These are phyloP conservation scores for Arctostaphylos glauca DNA, from an alignment of 148 eudicot species.

Conservation along the genomic window DNA sequence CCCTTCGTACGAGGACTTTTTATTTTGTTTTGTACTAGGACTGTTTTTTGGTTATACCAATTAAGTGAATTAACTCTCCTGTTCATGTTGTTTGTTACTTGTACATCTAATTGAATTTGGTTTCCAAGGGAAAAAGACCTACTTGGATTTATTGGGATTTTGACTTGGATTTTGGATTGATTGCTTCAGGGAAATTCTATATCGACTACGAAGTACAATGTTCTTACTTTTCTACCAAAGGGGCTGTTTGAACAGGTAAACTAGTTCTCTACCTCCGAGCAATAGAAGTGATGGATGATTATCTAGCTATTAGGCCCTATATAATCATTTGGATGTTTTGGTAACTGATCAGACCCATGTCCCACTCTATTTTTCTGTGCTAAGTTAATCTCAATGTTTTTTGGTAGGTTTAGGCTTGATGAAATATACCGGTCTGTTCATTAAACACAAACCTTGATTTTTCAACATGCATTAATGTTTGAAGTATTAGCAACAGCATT, in stretches of 20 bases:
- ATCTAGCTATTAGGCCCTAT: neutral
- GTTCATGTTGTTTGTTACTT: neutral
- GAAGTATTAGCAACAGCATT: neutral
- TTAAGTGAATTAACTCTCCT: neutral
- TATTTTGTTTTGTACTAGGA: neutral
- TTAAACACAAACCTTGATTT: neutral
- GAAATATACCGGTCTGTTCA: neutral
- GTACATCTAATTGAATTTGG: neutral
- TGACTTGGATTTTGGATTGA: constrained; percentile 16
- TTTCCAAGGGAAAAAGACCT: neutral
- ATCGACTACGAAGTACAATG: constrained; percentile 81
- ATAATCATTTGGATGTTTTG: neutral
- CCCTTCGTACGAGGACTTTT: neutral
- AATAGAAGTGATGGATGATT: neutral
- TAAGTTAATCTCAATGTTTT: neutral
- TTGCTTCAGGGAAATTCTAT: constrained; percentile 75
- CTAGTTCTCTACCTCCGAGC: constrained; percentile 8
- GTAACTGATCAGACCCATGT: neutral
- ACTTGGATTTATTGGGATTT: neutral
- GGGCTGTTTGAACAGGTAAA: constrained; percentile 90
- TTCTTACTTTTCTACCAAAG: constrained; percentile 75
- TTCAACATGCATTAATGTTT: neutral
- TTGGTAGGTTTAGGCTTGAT: neutral
- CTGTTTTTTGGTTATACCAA: neutral
- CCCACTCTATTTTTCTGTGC: neutral